Evolutionary conservation across 129 eudicot species (phyloP).

Genomic region (Lonicera japonica): DNA sequence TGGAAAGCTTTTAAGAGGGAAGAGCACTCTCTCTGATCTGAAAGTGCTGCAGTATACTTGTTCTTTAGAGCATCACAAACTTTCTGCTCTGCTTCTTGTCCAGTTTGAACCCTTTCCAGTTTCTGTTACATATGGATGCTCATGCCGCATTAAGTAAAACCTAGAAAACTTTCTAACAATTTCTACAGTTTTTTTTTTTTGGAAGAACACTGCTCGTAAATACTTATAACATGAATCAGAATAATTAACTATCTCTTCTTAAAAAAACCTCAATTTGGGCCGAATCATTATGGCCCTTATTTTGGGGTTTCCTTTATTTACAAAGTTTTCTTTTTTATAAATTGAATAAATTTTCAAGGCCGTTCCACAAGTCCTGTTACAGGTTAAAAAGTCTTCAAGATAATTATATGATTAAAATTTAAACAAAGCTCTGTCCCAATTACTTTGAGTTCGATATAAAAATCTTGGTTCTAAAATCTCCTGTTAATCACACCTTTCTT

Average conservation of each 20-base stretch:
- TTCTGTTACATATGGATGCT: constrained; percentile 37
- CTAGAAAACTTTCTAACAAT: not conserved
- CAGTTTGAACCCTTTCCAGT: constrained; percentile 40
- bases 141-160: constrained; percentile 5
- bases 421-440: no score
- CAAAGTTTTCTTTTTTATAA: no score
- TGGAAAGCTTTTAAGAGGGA: constrained; percentile 48
- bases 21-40: constrained; percentile 54
- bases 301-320: no score
- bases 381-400: no score
- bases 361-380: no score
- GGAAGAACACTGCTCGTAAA: not conserved
- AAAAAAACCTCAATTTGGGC: not conserved
- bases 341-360: no score
- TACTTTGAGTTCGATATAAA: no score
- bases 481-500: no score
- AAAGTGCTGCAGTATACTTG: constrained; percentile 48
- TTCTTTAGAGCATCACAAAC: constrained; percentile 39
- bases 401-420: no score
- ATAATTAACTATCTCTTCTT: not conserved
- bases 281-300: no score
- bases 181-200: not conserved
- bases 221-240: not conserved
- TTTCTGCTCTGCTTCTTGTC: constrained; percentile 44
- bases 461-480: no score